These are phyloP conservation scores for Schoenoplectus tabernaemontani DNA, from an alignment of 202 grass and related monocot genomes.

Conservation along the genomic window DNA sequence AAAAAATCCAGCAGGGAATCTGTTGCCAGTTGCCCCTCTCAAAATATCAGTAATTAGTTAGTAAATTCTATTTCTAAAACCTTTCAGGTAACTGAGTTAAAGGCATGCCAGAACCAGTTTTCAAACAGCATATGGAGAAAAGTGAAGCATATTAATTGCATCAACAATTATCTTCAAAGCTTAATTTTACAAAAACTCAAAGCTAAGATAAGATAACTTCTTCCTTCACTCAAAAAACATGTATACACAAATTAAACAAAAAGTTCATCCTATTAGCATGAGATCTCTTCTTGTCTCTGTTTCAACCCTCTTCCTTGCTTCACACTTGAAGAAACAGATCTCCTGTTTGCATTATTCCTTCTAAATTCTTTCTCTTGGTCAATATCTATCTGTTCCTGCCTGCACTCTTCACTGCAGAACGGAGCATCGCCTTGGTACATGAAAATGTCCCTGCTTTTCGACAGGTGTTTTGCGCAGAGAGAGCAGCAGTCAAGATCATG, in stretches of 20 bases:
- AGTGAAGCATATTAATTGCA: background rate
- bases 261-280: background rate
- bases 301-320: slow-evolving; percentile 8
- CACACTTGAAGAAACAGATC: background rate
- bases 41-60: background rate
- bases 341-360: slow-evolving; percentile 27
- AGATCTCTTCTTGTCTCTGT: slow-evolving; percentile 21
- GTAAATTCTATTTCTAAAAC: background rate
- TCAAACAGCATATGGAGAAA: background rate
- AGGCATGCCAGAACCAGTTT: background rate
- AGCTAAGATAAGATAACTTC: background rate
- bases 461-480: slow-evolving; percentile 33
- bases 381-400: slow-evolving; percentile 76
- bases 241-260: background rate
- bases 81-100: too few species aligned
- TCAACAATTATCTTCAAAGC: background rate
- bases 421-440: slow-evolving; percentile 79
- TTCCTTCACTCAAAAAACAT: background rate
- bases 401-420: slow-evolving; percentile 88
- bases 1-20: background rate
- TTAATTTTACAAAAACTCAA: background rate
- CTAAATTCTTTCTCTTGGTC: slow-evolving; percentile 54
- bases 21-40: background rate
- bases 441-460: slow-evolving; percentile 45
- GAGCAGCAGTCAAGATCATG: slow-evolving; percentile 43